phyloP scores from a whole-genome alignment of 768 basidiomycete species.

The Suillus ampliporus region DNA sequence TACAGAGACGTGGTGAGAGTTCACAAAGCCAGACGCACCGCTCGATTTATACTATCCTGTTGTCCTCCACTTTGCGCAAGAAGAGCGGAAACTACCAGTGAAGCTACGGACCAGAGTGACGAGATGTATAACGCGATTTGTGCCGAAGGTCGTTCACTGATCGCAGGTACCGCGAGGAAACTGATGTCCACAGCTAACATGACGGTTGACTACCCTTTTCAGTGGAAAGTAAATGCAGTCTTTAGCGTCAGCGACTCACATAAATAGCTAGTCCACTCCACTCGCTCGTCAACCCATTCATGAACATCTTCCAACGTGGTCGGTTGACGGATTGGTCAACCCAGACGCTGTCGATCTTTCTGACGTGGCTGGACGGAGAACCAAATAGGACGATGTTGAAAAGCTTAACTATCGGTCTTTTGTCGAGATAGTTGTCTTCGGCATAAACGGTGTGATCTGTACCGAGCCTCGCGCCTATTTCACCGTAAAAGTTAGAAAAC shows the following conservation, averaged over 20 bases:
- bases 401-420: conserved; percentile 2
- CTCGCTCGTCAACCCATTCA: conserved; percentile 25
- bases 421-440: background rate
- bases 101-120: conserved; percentile 14
- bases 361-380: conserved; percentile 50
- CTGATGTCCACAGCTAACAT: conserved; percentile 39
- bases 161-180: conserved; percentile 40
- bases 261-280: conserved; percentile 16
- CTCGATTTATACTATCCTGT: conserved; percentile 42
- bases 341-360: conserved; percentile 13
- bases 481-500: conserved; percentile 44
- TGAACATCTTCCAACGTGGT: conserved; percentile 27
- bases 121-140: conserved; percentile 14
- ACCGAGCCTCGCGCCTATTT: conserved; percentile 42
- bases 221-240: background rate
- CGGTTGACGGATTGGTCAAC: conserved; percentile 13
- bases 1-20: background rate
- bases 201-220: conserved; percentile 34
- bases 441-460: conserved; percentile 32
- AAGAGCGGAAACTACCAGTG: conserved; percentile 16
- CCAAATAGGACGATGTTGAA: conserved; percentile 44
- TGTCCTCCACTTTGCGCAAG: conserved; percentile 35
- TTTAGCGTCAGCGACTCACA: conserved; percentile 8
- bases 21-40: conserved; percentile 34
- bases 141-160: conserved; percentile 18